Evolutionary conservation across 2,329 filamentous ascomycete genomes (phyloP), one percentile per base, ranked within the genome.

Genomic region (Myriangium duriaei): DNA sequence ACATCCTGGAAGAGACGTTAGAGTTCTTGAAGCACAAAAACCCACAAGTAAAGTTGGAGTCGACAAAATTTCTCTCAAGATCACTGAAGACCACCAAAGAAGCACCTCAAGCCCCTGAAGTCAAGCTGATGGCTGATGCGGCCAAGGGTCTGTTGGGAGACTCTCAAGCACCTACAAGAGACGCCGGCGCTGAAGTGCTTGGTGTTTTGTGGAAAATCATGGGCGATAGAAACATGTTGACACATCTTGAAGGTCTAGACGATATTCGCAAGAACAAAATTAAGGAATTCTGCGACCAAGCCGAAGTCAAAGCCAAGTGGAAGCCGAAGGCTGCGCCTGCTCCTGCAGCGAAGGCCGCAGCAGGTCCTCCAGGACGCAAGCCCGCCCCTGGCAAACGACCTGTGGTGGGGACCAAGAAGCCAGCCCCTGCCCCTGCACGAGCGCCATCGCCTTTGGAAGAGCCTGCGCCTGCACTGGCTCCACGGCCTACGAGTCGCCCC

Each of bases 191-290:
- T 11, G 91, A 98, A 58, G 78, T 91, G 21, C 67, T 98, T 3
- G 91, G 92, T 46, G 94, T 87, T 0, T 61, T 98, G 34, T 96
- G 95, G 91, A 98, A 96, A 64, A 96, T 98, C 39, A 83, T 96
- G 64, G 88, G 91, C 30, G 92, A 98, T 59, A 76, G 91, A 41
- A 83, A 83, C 37, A 98, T 98, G 91, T 85, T 81, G 30, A 81
- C 84, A 6, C 82, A 93, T 56, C 64, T 98, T 11, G 88, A 95
- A 46, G 85, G 85, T 3, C 68, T 98, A 2, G 91, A 98, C 54
- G 91, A 98, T 15, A 96, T 96, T 48, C 76, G 87, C 44, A 96
- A 94, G 64, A 81, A 71, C 45, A 98, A 95, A 60, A 82, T 96
- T 57, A 95, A 92, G 63, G 91, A 98, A 57, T 96, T 76, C 57